phyloP scores from a whole-genome alignment of 805 yeast species.

The Ogataea saltuana region DNA sequence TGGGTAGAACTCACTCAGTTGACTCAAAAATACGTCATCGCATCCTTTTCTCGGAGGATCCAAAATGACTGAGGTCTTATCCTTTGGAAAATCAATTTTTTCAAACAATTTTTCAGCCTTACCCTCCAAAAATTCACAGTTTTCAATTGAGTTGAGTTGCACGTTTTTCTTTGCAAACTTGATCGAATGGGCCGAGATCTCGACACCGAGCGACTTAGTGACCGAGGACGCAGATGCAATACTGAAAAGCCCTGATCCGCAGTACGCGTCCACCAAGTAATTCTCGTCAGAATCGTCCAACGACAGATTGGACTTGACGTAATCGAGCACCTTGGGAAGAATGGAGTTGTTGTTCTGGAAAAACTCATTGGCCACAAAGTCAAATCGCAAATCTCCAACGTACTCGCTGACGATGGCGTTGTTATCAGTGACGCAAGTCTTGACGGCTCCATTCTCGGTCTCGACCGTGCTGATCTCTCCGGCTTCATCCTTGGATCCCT shows the following conservation, averaged over 20 bases:
- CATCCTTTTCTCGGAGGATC: slow-evolving; percentile 99
- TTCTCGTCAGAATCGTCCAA: slow-evolving; percentile 41
- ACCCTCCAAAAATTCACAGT: slow-evolving; percentile 85
- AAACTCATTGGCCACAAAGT: slow-evolving; percentile 92
- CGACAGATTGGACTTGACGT: slow-evolving; percentile 71
- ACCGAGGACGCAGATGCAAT: slow-evolving; percentile 81
- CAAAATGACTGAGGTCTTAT: slow-evolving; percentile 81
- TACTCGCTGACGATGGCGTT: slow-evolving; percentile 80
- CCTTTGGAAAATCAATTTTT: slow-evolving; percentile 71
- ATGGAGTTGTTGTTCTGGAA: slow-evolving; percentile 95
- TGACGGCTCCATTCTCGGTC: slow-evolving; percentile 38
- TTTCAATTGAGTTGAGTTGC: slow-evolving; percentile 65
- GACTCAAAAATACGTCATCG: slow-evolving; percentile 82
- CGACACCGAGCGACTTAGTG: slow-evolving; percentile 89
- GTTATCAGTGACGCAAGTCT: slow-evolving; percentile 76
- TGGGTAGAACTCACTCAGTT: slow-evolving; percentile 80
- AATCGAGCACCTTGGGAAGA: slow-evolving; percentile 76
- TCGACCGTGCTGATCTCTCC: slow-evolving; percentile 41
- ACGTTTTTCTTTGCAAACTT: slow-evolving; percentile 86
- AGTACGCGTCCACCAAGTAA: slow-evolving; percentile 31
- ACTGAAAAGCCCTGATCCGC: slow-evolving; percentile 70
- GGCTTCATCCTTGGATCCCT: slow-evolving; percentile 48
- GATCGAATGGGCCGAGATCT: slow-evolving; percentile 88
- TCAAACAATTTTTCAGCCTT: slow-evolving; percentile 89
- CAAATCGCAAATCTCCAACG: slow-evolving; percentile 72